Evolutionary conservation across 306 rosid genomes (phyloP).

Genomic region (Fagus crenata): DNA sequence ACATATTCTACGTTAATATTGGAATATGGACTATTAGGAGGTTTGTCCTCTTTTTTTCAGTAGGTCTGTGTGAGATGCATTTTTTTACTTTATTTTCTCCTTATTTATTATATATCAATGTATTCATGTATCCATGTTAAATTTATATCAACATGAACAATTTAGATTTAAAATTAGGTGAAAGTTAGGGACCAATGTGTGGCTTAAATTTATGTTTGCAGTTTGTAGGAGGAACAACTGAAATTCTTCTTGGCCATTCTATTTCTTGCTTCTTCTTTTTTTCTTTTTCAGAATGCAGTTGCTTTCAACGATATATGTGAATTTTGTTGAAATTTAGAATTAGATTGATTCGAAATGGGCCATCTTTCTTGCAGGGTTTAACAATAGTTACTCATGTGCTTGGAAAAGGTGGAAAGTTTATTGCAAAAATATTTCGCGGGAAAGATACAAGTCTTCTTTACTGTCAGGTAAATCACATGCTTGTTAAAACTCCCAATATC

Average conservation of each 20-base stretch:
- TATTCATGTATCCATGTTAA: background rate
- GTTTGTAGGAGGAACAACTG: background rate
- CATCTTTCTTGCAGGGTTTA: slow-evolving; percentile 67
- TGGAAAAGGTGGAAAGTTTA: slow-evolving; percentile 92
- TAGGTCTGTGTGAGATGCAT: slow-evolving; percentile 4
- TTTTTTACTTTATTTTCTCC: background rate
- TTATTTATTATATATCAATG: background rate
- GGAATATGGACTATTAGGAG: background rate
- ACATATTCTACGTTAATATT: background rate
- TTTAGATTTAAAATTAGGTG: background rate
- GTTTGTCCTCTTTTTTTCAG: background rate
- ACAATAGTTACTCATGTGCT: slow-evolving; percentile 90
- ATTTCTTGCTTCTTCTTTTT: background rate
- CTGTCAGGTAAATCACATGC: slow-evolving; percentile 71
- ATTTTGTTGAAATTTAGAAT: slow-evolving; percentile 16
- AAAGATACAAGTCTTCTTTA: slow-evolving; percentile 93
- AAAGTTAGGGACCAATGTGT: background rate
- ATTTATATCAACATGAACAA: background rate
- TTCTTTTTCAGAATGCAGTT: background rate
- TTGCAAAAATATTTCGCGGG: slow-evolving; percentile 95
- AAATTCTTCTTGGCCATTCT: background rate
- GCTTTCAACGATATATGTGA: background rate
- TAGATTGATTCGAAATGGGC: slow-evolving; percentile 31
- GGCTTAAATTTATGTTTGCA: background rate
- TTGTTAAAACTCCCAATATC: slow-evolving; percentile 12